Evolutionary conservation across 257 asterid species (phyloP).

Genomic region (Datura wrightii): DNA sequence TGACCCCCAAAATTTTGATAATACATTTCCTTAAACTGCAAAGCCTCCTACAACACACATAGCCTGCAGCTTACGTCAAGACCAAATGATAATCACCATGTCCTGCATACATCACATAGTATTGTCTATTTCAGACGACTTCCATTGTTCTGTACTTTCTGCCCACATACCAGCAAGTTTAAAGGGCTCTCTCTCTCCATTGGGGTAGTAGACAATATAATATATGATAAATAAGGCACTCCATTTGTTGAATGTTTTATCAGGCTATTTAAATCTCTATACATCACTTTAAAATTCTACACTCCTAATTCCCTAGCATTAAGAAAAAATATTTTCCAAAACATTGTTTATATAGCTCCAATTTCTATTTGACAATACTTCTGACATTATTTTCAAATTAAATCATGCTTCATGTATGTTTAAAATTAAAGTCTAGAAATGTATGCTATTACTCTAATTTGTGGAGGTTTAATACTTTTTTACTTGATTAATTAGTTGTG

Average conservation of each 20-base stretch:
- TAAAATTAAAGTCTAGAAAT: neutral
- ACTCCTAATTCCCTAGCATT: neutral
- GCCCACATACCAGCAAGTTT: conserved; percentile 16
- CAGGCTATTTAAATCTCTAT: conserved; percentile 4
- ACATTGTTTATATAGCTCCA: neutral
- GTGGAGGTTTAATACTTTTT: neutral
- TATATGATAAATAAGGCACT: neutral
- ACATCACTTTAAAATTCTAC: neutral
- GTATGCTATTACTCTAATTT: neutral
- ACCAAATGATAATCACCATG: neutral
- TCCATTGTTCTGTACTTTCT: neutral
- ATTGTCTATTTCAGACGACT: neutral
- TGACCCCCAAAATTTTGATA: neutral
- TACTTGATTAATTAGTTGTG: neutral
- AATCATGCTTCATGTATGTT: neutral
- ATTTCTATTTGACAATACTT: neutral
- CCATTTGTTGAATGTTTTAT: neutral
- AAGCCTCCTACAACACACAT: conserved; percentile 5
- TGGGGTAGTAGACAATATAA: neutral
- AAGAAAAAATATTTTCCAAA: neutral
- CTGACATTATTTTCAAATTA: neutral
- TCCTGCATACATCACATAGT: neutral
- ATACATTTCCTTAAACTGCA: neutral
- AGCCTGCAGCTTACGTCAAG: neutral
- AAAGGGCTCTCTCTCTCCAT: neutral